Percentiles rank a stretch among this genome's conserved stretches.
phyloP scores from a whole-genome alignment of 805 yeast genomes.

The Candida stauntonica region DNA sequence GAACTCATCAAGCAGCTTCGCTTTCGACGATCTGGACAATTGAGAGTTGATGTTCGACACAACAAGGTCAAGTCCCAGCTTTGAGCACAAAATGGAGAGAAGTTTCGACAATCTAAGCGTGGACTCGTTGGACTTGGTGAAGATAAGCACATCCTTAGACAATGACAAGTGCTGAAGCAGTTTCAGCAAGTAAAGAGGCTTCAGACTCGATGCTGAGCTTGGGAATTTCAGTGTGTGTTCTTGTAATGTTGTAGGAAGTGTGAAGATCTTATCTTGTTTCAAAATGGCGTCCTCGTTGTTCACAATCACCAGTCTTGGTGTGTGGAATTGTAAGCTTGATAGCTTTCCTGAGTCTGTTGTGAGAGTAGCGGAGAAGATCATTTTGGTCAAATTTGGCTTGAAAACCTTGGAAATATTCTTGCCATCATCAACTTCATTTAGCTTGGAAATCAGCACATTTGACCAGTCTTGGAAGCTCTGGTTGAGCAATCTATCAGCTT shows the following conservation, averaged over 20 bases:
- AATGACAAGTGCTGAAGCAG: constrained; percentile 37
- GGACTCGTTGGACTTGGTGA: constrained; percentile 79
- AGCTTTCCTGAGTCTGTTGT: constrained; percentile 90
- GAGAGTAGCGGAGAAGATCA: constrained; percentile 88
- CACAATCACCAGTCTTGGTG: constrained; percentile 73
- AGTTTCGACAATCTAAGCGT: constrained; percentile 75
- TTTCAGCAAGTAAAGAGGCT: constrained; percentile 70
- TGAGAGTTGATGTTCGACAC: constrained; percentile 56
- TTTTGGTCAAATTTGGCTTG: constrained; percentile 44
- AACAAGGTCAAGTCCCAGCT: constrained; percentile 15
- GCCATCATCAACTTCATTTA: constrained; percentile 27
- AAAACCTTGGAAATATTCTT: constrained; percentile 27
- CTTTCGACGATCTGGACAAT: constrained; percentile 48
- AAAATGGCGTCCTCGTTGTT: constrained; percentile 44
- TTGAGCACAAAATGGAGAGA: constrained; percentile 38
- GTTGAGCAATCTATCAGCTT: constrained; percentile 76
- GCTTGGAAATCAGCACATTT: constrained; percentile 39
- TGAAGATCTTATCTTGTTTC: constrained; percentile 50
- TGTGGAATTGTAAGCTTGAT: constrained; percentile 59
- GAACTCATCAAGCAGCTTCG: constrained; percentile 57
- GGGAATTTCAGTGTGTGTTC: constrained; percentile 38
- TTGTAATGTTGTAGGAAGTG: constrained; percentile 49
- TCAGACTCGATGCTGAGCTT: constrained; percentile 42
- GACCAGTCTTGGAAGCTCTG: constrained; percentile 95
- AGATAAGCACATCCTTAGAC: constrained; percentile 46